Base-by-base conservation (phyloP, 2,329 filamentous ascomycete species). In the Paecilomyces formosus region DNA sequence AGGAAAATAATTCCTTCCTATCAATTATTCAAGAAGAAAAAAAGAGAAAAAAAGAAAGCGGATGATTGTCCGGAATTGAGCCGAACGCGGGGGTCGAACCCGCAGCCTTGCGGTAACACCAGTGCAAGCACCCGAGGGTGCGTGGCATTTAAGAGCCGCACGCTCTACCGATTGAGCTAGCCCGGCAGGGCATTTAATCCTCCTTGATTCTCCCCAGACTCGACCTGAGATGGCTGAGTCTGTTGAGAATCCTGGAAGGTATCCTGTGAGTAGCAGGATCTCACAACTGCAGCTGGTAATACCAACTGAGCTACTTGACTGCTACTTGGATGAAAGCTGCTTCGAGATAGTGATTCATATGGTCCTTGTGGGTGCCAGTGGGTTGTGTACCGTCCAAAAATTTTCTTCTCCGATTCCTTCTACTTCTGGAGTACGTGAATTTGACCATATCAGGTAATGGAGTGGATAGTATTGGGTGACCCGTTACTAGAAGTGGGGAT, bases 151-250 rank as follows among this genome's bases (percentile, higher is more conserved):
- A 79, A 79, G 85, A 87, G 85, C 86, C 84, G 85, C 81, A 86
- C 84, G 84, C 84, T 87, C 85, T 87, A 86, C 82, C 82, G 82
- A 85, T 85, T 85, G 82, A 85, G 82, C 82, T 85, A 85, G 79
- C 81, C 50, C 50, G 50, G 50, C 50, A 15, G 13, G 39, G 15
- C 39, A 8, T 45, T 45, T 45, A 21, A 45, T 18, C 15, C 9
- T 45, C 39, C n/a, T 45, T n/a, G 39, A 18, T 18, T 8, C 39
- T 45, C 39, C 24, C n/a, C n/a, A 45, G 39, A 45, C n/a, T 8
- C 15, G 5, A 18, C 30, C 39, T n/a, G 5, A 15, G 39, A 21
- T 26, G 24, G n/a, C 39, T 18, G 15, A 45, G 18, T 45, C 39
- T 9, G n/a, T 45, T 45, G 39, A 45, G 39, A 45, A 7, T n/a